phyloP scores from a whole-genome alignment of 768 basidiomycete species.

The Boletus tylopilopsis region DNA sequence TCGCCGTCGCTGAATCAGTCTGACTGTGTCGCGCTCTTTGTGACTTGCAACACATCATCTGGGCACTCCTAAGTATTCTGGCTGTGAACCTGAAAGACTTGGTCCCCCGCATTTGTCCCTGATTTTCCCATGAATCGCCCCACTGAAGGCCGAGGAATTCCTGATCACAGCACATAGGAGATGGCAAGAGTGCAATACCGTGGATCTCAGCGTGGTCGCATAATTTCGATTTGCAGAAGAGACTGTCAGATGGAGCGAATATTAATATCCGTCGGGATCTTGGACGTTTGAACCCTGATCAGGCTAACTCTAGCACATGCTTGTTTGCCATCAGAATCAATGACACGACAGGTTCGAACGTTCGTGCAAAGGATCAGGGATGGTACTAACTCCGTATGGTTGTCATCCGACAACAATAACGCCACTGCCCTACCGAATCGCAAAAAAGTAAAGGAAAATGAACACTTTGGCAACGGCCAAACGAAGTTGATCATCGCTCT shows the following conservation, averaged over 20 bases:
- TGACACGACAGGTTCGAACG: background rate
- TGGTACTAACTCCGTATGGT: background rate
- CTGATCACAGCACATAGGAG: background rate
- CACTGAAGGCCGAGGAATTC: background rate
- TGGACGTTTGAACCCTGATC: background rate
- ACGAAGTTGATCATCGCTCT: no score
- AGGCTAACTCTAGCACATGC: background rate
- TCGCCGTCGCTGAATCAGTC: no score
- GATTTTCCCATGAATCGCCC: background rate
- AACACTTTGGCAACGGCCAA: no score
- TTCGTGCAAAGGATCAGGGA: background rate
- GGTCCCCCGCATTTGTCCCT: background rate
- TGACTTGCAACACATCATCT: no score
- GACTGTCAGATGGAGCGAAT: background rate
- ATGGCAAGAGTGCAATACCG: no score
- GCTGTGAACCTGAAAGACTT: no score
- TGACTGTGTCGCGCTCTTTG: no score
- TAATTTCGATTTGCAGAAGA: background rate
- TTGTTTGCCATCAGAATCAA: background rate
- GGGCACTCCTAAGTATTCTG: no score
- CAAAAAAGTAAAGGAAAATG: background rate
- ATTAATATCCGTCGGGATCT: background rate
- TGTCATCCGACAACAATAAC: slow-evolving; percentile 4
- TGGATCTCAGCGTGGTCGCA: no score
- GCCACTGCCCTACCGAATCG: background rate